These are phyloP conservation scores for Trypanosoma scelopori DNA, from an alignment of 208 protist species.

Conservation along the genomic window DNA sequence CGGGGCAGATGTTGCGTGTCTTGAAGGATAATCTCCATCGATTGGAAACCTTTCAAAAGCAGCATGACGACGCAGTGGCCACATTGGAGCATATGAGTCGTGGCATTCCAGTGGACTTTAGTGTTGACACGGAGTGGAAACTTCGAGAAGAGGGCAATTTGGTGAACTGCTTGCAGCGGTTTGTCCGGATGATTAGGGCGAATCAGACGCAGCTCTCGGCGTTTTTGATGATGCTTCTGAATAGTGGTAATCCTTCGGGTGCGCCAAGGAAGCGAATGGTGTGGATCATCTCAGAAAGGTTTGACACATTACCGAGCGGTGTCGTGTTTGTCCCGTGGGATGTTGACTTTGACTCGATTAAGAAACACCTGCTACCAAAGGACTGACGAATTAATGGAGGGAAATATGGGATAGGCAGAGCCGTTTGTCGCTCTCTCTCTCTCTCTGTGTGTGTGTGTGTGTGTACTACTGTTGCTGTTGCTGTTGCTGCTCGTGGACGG, in stretches of 20 bases:
- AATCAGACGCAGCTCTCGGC: conserved; percentile 53
- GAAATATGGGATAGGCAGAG: neutral
- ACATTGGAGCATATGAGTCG: conserved; percentile 69
- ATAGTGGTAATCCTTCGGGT: conserved; percentile 23
- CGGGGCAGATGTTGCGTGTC: conserved; percentile 75
- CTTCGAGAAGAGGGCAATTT: conserved; percentile 65
- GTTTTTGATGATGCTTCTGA: conserved; percentile 49
- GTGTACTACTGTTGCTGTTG: neutral
- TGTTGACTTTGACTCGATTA: conserved; percentile 82
- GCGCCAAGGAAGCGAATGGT: conserved; percentile 58
- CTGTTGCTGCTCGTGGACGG: too few relatives aligned
- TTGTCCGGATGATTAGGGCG: conserved; percentile 62
- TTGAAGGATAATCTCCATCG: conserved; percentile 74
- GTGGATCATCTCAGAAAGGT: conserved; percentile 78
- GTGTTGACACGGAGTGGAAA: conserved; percentile 80
- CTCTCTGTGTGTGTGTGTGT: conserved; percentile 10
- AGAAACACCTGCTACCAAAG: conserved; percentile 48
- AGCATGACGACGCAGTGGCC: conserved; percentile 57
- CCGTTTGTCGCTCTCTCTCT: conserved; percentile 4
- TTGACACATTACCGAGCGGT: conserved; percentile 77
- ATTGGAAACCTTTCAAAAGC: conserved; percentile 52
- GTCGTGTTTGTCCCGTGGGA: conserved; percentile 80
- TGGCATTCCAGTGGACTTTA: conserved; percentile 79
- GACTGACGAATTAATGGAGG: conserved; percentile 11
- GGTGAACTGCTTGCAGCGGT: conserved; percentile 50